Evolutionary conservation across 2,329 filamentous ascomycete species (phyloP).

Genomic region (Botrytis sinoallii): DNA sequence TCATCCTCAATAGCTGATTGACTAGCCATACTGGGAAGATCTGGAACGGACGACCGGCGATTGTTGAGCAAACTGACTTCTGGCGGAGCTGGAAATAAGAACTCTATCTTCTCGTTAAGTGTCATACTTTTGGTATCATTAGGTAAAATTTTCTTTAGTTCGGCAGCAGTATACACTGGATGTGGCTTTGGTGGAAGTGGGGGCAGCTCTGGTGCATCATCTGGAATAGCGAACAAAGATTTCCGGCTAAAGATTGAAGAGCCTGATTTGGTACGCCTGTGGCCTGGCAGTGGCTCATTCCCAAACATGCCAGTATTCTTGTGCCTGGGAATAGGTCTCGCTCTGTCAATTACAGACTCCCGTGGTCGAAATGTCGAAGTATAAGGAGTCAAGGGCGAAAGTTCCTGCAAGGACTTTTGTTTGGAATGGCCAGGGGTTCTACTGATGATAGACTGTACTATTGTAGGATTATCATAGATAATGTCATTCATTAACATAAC

Average conservation of each 20-base stretch:
- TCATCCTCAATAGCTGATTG: slow-evolving; percentile 20
- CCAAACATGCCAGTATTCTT: slow-evolving; percentile 48
- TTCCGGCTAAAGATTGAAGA: slow-evolving; percentile 47
- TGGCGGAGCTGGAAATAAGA: slow-evolving; percentile 47
- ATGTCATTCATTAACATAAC: slow-evolving; percentile 57
- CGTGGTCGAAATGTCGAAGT: slow-evolving; percentile 26
- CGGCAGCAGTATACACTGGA: slow-evolving; percentile 43
- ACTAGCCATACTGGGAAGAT: slow-evolving; percentile 39
- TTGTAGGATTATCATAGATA: slow-evolving; percentile 51
- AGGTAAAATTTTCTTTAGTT: slow-evolving; percentile 43
- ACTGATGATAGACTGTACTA: slow-evolving; percentile 50
- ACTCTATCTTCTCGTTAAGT: slow-evolving; percentile 54
- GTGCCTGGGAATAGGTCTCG: slow-evolving; percentile 34
- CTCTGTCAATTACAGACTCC: slow-evolving; percentile 37
- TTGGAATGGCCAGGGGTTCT: slow-evolving; percentile 36
- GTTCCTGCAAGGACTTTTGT: slow-evolving; percentile 18
- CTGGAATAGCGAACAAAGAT: slow-evolving; percentile 46
- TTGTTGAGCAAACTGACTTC: slow-evolving; percentile 30
- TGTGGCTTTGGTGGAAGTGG: slow-evolving; percentile 45
- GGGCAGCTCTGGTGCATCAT: slow-evolving; percentile 50
- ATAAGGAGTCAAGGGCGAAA: slow-evolving; percentile 20
- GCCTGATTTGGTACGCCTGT: slow-evolving; percentile 49
- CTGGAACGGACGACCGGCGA: slow-evolving; percentile 45
- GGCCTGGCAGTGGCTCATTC: slow-evolving; percentile 42
- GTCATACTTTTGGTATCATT: slow-evolving; percentile 58